Conservation (phyloP, 441 rosid species). For the Breynia disticha region DNA sequence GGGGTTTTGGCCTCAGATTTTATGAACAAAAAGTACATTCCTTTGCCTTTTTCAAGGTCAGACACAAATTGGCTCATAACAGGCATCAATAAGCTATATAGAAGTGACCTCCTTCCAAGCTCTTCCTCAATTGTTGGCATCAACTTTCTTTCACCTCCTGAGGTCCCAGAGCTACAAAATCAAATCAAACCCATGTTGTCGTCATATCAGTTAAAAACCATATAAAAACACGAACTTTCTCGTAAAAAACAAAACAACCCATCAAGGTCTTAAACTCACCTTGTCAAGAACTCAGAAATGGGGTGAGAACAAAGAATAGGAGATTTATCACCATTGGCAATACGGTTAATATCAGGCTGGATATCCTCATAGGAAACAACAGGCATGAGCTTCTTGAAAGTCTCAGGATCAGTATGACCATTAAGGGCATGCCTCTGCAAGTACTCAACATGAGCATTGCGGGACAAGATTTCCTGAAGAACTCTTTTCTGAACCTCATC, state of each 20-base stretch:
- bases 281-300: conserved; percentile 93
- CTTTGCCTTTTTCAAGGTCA: conserved; percentile 84
- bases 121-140: conserved; percentile 94
- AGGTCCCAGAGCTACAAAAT: conserved; percentile 75
- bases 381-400: conserved; percentile 71
- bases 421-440: conserved; percentile 52
- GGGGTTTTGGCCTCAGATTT: conserved; percentile 84
- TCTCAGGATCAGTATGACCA: conserved; percentile 47
- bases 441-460: conserved; percentile 91
- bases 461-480: conserved; percentile 64
- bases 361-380: conserved; percentile 73
- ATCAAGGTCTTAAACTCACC: too few relatives aligned
- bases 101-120: too few relatives aligned
- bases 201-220: too few relatives aligned
- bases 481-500: conserved; percentile 64
- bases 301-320: conserved; percentile 76
- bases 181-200: too few relatives aligned
- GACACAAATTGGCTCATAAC: conserved; percentile 90
- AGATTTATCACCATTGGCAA: conserved; percentile 83
- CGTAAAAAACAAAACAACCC: too few relatives aligned
- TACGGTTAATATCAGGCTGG: conserved; percentile 69
- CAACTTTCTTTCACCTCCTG: conserved; percentile 93
- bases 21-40: conserved; percentile 65
- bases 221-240: too few relatives aligned
- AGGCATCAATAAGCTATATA: conserved; percentile 94